phyloP scores from a whole-genome alignment of 768 basidiomycete species.

The Boletellus sp. region DNA sequence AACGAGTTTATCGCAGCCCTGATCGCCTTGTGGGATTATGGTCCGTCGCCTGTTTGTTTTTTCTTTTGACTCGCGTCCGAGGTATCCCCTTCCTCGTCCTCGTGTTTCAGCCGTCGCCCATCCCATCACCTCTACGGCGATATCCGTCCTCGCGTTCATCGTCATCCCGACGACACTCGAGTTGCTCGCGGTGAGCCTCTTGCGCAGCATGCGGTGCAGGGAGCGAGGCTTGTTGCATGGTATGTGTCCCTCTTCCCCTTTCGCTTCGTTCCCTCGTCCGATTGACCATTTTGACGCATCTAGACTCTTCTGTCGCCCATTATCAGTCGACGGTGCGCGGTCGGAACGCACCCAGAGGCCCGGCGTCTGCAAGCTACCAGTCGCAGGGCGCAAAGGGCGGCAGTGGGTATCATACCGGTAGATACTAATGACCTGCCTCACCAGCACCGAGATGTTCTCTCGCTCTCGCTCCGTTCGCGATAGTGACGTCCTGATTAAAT shows the following conservation, averaged over 20 bases:
- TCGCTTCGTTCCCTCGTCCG: neutral
- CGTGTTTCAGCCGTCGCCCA: constrained; percentile 6
- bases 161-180: constrained; percentile 1
- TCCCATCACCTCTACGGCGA: constrained; percentile 7
- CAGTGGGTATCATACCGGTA: neutral
- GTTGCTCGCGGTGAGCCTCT: neutral
- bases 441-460: neutral
- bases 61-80: neutral
- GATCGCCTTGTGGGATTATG: constrained; percentile 8
- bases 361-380: constrained; percentile 9
- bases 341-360: constrained; percentile 11
- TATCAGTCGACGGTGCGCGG: constrained; percentile 23
- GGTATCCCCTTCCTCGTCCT: no score
- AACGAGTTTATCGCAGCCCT: constrained; percentile 11
- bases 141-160: constrained; percentile 13
- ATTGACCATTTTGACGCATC: neutral
- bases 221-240: constrained; percentile 5
- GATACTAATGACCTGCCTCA: neutral
- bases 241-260: neutral
- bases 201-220: constrained; percentile 2
- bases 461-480: no score
- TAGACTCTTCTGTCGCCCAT: constrained; percentile 13
- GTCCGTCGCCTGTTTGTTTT: constrained; percentile 4
- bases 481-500: no score
- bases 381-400: constrained; percentile 5